Conservation (phyloP, 805 yeast genomes). For the Saccharomycopsis sp. region DNA sequence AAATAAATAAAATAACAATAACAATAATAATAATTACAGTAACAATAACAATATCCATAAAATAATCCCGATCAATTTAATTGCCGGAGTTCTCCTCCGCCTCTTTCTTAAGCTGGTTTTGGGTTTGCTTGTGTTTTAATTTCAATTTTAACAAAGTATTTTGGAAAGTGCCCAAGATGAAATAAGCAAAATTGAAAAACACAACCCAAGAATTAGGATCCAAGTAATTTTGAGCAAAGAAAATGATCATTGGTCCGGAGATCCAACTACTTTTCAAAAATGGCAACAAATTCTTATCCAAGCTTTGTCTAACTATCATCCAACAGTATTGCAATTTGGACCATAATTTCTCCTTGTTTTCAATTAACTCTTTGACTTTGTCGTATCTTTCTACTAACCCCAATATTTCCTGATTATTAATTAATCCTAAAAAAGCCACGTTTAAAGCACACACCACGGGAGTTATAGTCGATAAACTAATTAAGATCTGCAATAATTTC, state of each 20-base stretch:
- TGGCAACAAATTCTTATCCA: constrained; percentile 37
- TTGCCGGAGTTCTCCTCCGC: constrained; percentile 11
- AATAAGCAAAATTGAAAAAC: constrained; percentile 51
- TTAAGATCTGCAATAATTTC: constrained; percentile 43
- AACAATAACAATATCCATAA: too few relatives aligned
- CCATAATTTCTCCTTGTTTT: constrained; percentile 13
- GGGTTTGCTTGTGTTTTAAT: constrained; percentile 24
- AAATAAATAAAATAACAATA: too few relatives aligned
- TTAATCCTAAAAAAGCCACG: constrained; percentile 45
- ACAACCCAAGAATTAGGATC: constrained; percentile 59
- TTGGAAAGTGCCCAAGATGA: constrained; percentile 55
- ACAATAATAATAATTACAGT: too few relatives aligned
- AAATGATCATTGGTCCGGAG: constrained; percentile 45
- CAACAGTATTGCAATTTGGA: not conserved
- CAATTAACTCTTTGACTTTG: constrained; percentile 19
- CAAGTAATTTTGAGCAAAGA: constrained; percentile 50
- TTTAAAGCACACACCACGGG: constrained; percentile 45
- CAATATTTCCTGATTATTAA: constrained; percentile 29
- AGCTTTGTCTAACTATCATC: constrained; percentile 23
- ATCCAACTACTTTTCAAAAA: constrained; percentile 47
- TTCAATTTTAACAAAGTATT: constrained; percentile 46
- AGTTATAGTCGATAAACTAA: constrained; percentile 47
- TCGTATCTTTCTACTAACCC: not conserved
- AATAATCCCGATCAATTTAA: not conserved
- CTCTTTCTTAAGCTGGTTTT: constrained; percentile 23